Evolutionary conservation across 2,329 filamentous ascomycete species (phyloP).

Genomic region (Trichophyton equinum): DNA sequence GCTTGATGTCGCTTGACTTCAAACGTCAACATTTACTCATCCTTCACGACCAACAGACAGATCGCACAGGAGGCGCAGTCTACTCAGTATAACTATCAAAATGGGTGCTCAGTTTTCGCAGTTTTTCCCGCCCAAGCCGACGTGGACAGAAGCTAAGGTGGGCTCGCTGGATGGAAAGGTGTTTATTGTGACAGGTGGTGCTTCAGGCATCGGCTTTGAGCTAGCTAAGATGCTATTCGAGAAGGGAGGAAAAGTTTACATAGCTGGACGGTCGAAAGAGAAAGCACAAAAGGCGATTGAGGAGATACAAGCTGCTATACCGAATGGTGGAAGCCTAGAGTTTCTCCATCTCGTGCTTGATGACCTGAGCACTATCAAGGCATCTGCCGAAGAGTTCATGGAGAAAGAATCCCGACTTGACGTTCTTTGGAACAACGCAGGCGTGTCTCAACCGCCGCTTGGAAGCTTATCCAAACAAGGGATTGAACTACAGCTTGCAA

Average conservation of each 20-base stretch:
- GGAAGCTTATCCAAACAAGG: conserved; percentile 24
- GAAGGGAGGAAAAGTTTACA: conserved; percentile 34
- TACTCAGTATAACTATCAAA: neutral
- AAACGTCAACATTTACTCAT: neutral
- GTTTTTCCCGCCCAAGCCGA: conserved; percentile 13
- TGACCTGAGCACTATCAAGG: conserved; percentile 30
- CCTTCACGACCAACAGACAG: neutral
- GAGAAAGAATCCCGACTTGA: conserved; percentile 25
- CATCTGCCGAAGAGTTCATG: conserved; percentile 26
- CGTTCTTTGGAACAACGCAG: conserved; percentile 28
- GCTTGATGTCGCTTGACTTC: neutral
- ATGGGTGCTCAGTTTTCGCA: conserved; percentile 7
- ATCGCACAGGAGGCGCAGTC: neutral
- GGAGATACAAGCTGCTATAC: conserved; percentile 21
- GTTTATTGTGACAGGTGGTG: conserved; percentile 29
- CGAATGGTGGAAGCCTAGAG: conserved; percentile 18
- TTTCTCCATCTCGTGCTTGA: conserved; percentile 30
- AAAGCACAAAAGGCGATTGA: conserved; percentile 31
- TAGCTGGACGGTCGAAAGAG: conserved; percentile 30
- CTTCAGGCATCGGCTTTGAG: conserved; percentile 31
- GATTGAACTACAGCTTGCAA: conserved; percentile 29
- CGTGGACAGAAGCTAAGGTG: conserved; percentile 15
- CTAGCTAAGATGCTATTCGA: conserved; percentile 30
- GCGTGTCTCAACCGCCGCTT: conserved; percentile 24
- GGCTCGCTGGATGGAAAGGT: conserved; percentile 19